Evolutionary conservation across 2,329 filamentous ascomycete species (phyloP), one percentile per base, ranked within the genome.

Genomic region (Epichloe typhina): DNA sequence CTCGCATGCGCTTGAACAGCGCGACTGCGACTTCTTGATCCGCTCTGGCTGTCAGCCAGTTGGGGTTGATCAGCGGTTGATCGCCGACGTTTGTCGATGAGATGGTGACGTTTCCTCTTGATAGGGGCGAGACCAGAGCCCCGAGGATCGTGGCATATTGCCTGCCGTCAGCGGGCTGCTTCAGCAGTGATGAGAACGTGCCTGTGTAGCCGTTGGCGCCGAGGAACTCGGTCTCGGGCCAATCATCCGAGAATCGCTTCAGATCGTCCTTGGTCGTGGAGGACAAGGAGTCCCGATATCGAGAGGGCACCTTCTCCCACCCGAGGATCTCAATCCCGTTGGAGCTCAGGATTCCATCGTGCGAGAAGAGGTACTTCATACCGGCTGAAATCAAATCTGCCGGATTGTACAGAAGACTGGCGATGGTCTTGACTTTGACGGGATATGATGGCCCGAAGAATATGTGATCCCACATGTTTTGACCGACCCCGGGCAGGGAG

Each of bases 11-110:
- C 50, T 64, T 67, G 52, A 69, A 70, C 0, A 62, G 59, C 1
- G 66, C 64, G n/a, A 76, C 53, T 3, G 70, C 68, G 2, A 76
- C 56, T 8, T 72, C 67, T 21, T 64, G 53, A 49, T 77, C 74
- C 2, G 64, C 60, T 3, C 64, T 62, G 13, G 69, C 61, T 5
- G 60, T 62, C 2, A 76, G 60, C 66, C 66, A 76, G 52, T 70
- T 70, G 0, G 70, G 68, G n/a, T 72, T 64, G 52, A 76, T 69
- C 15, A 69, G 56, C 0, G 74, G 73, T 1, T 57, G 56, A 7
- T 52, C 54, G 19, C 66, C 61, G 2, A 61, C 63, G 40, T 64
- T 58, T 17, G 57, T 41, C 0, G 65, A 69, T 0, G 49, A 46
- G 19, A 75, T 64, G 0, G 65, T 68, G 3, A 75, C 58, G 46